Percentiles rank a stretch among this genome's conserved stretches.
phyloP scores from a whole-genome alignment of 2,329 filamentous ascomycete species.

The Verticillium isaacii region DNA sequence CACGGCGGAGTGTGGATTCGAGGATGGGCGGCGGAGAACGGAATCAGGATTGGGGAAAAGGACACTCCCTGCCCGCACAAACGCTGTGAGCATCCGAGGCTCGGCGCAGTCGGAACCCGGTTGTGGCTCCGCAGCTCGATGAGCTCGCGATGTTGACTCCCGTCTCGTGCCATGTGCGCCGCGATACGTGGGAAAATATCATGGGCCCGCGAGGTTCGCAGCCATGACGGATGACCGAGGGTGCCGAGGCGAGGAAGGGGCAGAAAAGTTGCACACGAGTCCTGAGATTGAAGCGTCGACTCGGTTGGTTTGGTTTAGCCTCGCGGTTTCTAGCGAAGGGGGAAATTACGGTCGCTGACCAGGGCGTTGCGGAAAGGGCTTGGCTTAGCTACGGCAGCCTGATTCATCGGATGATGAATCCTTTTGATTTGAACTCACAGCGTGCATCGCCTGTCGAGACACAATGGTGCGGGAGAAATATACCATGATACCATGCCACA shows the following conservation, averaged over 20 bases:
- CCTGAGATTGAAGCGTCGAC: constrained; percentile 12
- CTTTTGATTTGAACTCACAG: neutral
- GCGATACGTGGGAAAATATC: neutral
- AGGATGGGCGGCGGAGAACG: neutral
- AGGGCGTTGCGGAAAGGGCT: neutral
- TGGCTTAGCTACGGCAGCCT: neutral
- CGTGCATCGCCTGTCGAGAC: neutral
- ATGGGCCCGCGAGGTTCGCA: neutral
- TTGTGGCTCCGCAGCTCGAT: neutral
- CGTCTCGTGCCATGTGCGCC: constrained; percentile 2
- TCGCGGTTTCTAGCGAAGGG: neutral
- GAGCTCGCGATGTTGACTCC: neutral
- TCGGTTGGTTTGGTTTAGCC: constrained; percentile 3
- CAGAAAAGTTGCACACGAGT: constrained; percentile 10
- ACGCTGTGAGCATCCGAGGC: neutral
- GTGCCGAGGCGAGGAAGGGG: neutral
- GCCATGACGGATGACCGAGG: neutral
- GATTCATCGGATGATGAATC: neutral
- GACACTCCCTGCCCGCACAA: neutral
- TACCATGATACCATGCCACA: neutral
- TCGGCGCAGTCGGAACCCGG: neutral
- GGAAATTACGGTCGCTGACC: neutral
- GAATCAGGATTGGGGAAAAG: neutral
- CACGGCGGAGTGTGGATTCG: neutral
- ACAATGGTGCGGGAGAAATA: neutral